phyloP scores from a whole-genome alignment of 192 early-diverging fungal species.

The Paraglomus brasilianum region DNA sequence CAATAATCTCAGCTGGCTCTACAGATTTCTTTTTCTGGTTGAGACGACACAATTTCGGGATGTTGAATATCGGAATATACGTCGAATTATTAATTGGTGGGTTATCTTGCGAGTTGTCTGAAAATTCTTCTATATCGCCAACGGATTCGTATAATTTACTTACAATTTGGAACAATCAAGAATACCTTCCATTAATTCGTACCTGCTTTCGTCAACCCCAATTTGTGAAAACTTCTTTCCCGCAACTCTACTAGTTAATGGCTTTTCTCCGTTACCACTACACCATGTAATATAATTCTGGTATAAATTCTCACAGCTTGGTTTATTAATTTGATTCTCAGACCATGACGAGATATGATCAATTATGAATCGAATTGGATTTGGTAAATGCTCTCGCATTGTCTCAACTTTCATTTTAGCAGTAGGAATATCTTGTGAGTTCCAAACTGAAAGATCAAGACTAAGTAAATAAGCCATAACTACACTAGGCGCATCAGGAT shows the following conservation, averaged over 20 bases:
- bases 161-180: neutral
- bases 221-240: slow-evolving; percentile 5
- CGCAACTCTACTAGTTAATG: neutral
- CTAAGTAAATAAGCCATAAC: slow-evolving; percentile 8
- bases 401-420: slow-evolving; percentile 1
- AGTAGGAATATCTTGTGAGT: neutral
- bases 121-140: neutral
- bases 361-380: neutral
- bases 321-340: neutral
- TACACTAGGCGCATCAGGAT: neutral
- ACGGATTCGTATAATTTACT: neutral
- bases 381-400: neutral
- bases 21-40: too few relatives aligned
- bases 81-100: neutral
- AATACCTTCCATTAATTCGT: neutral
- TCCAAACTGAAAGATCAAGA: neutral
- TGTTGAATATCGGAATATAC: neutral
- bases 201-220: neutral
- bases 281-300: neutral
- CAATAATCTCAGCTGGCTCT: too few relatives aligned
- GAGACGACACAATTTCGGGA: neutral
- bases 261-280: neutral
- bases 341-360: slow-evolving; percentile 1
- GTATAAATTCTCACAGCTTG: neutral
- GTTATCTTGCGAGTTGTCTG: neutral